Conservation (phyloP, 1,284 basidiomycete species). For the Ustilago esculenta region DNA sequence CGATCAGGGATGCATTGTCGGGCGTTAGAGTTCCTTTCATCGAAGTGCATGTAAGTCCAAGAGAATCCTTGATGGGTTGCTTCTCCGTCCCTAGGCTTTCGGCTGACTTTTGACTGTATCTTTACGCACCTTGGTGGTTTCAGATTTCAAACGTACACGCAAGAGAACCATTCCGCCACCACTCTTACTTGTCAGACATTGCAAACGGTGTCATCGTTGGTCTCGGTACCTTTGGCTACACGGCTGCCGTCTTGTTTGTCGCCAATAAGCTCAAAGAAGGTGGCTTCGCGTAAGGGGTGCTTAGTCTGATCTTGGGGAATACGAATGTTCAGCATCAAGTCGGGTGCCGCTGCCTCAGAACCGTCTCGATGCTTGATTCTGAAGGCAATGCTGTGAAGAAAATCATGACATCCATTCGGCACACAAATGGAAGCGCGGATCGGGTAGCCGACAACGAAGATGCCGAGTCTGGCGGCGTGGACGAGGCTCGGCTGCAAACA, state of each 20-base stretch:
- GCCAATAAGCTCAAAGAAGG: conserved; percentile 12
- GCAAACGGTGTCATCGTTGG: conserved; percentile 64
- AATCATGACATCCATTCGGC: too few relatives aligned
- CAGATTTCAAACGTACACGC: conserved; percentile 67
- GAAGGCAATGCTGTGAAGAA: too few relatives aligned
- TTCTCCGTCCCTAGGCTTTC: background rate
- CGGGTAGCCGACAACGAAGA: too few relatives aligned
- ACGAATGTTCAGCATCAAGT: too few relatives aligned
- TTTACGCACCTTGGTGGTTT: background rate
- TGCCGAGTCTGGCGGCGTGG: too few relatives aligned
- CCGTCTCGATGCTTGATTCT: too few relatives aligned
- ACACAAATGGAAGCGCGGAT: too few relatives aligned
- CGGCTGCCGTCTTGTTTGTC: conserved; percentile 29
- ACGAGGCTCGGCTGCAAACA: too few relatives aligned
- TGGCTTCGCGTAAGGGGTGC: background rate
- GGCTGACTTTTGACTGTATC: background rate
- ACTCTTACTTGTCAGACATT: conserved; percentile 66
- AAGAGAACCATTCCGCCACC: conserved; percentile 66
- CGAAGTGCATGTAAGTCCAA: conserved; percentile 64
- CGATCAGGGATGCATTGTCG: conserved; percentile 65
- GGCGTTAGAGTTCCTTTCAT: conserved; percentile 66
- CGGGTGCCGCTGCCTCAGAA: too few relatives aligned
- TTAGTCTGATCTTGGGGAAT: too few relatives aligned
- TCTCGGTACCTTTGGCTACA: conserved; percentile 44
- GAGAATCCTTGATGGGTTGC: too few relatives aligned